Conservation (phyloP, 148 eudicot genomes). For the Rheum nobile region DNA sequence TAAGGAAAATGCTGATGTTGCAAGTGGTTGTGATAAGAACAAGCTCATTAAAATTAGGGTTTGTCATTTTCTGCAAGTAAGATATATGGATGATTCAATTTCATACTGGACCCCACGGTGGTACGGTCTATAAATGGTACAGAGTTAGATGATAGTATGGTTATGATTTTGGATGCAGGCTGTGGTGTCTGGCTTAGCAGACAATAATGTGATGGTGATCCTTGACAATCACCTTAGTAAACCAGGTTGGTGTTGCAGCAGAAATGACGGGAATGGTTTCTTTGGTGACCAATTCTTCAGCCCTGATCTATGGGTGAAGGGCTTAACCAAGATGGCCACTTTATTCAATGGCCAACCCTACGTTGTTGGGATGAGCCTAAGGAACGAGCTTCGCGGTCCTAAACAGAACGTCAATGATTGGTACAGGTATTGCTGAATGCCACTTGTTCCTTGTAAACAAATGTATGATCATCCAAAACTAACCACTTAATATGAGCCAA, state of each 20-base stretch:
- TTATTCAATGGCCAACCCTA: constrained; percentile 37
- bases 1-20: too few species aligned
- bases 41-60: too few species aligned
- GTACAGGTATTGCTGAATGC: constrained; percentile 35
- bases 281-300: constrained; percentile 68
- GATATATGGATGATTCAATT: too few species aligned
- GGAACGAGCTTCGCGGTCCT: constrained; percentile 91
- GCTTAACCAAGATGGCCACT: constrained; percentile 60
- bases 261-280: constrained; percentile 72
- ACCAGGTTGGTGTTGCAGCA: constrained; percentile 92
- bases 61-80: too few species aligned
- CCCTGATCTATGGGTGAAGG: constrained; percentile 58
- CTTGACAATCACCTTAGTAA: constrained; percentile 76
- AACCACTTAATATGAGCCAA: not conserved
- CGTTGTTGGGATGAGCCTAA: constrained; percentile 83
- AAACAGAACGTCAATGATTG: constrained; percentile 56
- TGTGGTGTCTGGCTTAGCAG: constrained; percentile 45
- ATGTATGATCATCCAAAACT: not conserved
- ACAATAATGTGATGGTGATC: constrained; percentile 72
- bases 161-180: not conserved
- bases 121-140: not conserved
- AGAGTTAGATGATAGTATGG: not conserved
- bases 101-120: not conserved
- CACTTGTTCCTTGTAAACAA: not conserved
- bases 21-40: too few species aligned